phyloP scores from a whole-genome alignment of 2,329 filamentous ascomycete genomes.

The Xylariaceae sp. region DNA sequence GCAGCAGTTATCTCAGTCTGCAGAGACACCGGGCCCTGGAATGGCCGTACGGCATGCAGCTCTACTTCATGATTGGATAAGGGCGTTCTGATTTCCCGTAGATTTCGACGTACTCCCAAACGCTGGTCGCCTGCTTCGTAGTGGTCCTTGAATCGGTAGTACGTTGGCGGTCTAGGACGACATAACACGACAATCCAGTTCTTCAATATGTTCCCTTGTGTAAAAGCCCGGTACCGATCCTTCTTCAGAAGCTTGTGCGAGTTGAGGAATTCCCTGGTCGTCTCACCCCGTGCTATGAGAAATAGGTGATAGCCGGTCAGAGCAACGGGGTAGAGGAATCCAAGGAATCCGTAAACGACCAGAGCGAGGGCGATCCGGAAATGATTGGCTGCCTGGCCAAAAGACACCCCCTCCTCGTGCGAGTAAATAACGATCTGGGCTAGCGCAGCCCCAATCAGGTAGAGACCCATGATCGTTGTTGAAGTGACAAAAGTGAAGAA shows the following conservation, averaged over 20 bases:
- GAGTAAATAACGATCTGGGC: conserved; percentile 73
- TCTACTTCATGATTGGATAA: conserved; percentile 57
- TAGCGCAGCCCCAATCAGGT: conserved; percentile 71
- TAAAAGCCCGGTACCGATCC: conserved; percentile 87
- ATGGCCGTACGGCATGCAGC: conserved; percentile 61
- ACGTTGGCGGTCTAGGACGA: conserved; percentile 79
- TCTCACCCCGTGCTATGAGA: conserved; percentile 85
- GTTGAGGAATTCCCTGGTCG: conserved; percentile 92
- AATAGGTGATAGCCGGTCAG: conserved; percentile 87
- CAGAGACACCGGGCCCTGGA: conserved; percentile 50
- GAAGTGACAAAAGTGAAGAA: conserved; percentile 89
- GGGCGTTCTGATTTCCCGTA: conserved; percentile 44
- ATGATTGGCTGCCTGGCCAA: conserved; percentile 60
- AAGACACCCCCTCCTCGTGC: conserved; percentile 57
- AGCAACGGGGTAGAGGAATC: conserved; percentile 72
- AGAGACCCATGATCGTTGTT: conserved; percentile 69
- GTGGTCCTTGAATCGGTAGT: conserved; percentile 75
- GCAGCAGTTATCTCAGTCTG: conserved; percentile 23
- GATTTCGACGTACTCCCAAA: conserved; percentile 56
- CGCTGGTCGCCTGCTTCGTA: conserved; percentile 81
- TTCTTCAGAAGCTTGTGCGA: conserved; percentile 91
- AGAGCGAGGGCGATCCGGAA: conserved; percentile 82
- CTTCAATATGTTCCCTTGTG: conserved; percentile 64
- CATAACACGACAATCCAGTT: conserved; percentile 81
- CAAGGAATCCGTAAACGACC: conserved; percentile 74